A percentile compares a stretch with the other conserved stretches of the same genome.
phyloP scores from a whole-genome alignment of 306 rosid genomes.

The Begonia fuchsioides region DNA sequence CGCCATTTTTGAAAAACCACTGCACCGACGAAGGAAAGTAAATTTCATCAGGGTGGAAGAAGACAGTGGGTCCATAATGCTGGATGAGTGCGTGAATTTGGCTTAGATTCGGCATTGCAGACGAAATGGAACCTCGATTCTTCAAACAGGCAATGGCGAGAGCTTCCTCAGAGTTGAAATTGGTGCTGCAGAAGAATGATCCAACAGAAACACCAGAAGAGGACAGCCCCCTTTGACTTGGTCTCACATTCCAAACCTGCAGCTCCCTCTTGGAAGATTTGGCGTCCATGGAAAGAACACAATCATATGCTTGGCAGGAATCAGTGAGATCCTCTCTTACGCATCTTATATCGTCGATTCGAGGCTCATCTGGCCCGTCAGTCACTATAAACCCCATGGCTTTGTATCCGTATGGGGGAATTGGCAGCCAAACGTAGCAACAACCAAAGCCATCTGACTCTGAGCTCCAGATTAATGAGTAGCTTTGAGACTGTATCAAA shows the following conservation, averaged over 20 bases:
- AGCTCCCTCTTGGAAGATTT: conserved; percentile 20
- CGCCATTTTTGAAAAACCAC: conserved; percentile 60
- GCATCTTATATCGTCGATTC: conserved; percentile 46
- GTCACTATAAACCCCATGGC: conserved; percentile 71
- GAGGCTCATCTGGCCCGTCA: conserved; percentile 36
- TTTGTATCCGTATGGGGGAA: conserved; percentile 64
- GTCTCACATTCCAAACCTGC: conserved; percentile 57
- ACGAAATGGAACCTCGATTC: conserved; percentile 17
- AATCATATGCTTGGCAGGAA: conserved; percentile 45
- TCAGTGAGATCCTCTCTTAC: conserved; percentile 74
- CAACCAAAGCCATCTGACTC: conserved; percentile 35
- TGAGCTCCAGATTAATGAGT: conserved; percentile 52
- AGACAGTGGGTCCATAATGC: conserved; percentile 50
- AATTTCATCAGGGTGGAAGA: conserved; percentile 51
- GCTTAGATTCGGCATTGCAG: conserved; percentile 46
- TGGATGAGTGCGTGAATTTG: conserved; percentile 36
- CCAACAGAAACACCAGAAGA: conserved; percentile 63
- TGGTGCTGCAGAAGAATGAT: conserved; percentile 48
- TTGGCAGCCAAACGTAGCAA: conserved; percentile 83
- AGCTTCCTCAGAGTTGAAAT: conserved; percentile 25
- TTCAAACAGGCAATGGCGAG: conserved; percentile 32
- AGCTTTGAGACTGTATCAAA: conserved; percentile 39
- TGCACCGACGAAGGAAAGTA: conserved; percentile 43
- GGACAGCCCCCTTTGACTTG: conserved; percentile 55
- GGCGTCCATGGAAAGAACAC: conserved; percentile 26